Evolutionary conservation across 176 grass and related monocot species (phyloP), one percentile per base, ranked within the genome.

Genomic region (Hyparrhenia diplandra): DNA sequence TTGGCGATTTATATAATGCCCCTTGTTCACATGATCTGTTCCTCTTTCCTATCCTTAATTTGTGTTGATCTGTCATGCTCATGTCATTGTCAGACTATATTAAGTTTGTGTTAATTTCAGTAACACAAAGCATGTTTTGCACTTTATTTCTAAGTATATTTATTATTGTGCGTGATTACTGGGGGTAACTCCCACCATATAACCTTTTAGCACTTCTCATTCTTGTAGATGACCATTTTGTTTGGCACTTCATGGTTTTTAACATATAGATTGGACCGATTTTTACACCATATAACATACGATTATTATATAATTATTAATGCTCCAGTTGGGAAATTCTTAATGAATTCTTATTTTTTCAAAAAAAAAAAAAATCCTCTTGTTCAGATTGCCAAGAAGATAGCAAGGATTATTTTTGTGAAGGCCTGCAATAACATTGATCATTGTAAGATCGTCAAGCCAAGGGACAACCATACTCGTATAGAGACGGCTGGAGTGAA

Each of bases 311-410:
- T 67, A 36, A n/a, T 66, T 34, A 84, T 39, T 23, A 5, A 3
- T 35, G 27, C 7, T 72, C 24, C 18, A 23, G 2, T 62, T 30
- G 51, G 65, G 45, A 43, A 20, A 45, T 67, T 67, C 46, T 25
- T 60, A 74, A 74, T 72, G 60, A 21, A 35, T 54, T 6, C 3
- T 74, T 47, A 24, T 58, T 11, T 24, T 57, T 18, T 3, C 8
- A 23, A 57, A 55, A n/a, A n/a, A n/a, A n/a, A n/a, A n/a, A n/a
- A n/a, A 27, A 39, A 30, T 0, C 40, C 3, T 55, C 7, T 76
- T 76, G 41, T 84, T 39, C 92, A 98, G 95, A 88, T 98, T 86
- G 95, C 88, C n/a, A 82, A 91, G 81, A 91, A 85, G 73, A 91
- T 90, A 35, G 84, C 90, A 10, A 91, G 40, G 63, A 76, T 61